These are phyloP conservation scores for Claviceps humidiphila DNA, from an alignment of 2,329 filamentous ascomycete species.

Conservation along the genomic window DNA sequence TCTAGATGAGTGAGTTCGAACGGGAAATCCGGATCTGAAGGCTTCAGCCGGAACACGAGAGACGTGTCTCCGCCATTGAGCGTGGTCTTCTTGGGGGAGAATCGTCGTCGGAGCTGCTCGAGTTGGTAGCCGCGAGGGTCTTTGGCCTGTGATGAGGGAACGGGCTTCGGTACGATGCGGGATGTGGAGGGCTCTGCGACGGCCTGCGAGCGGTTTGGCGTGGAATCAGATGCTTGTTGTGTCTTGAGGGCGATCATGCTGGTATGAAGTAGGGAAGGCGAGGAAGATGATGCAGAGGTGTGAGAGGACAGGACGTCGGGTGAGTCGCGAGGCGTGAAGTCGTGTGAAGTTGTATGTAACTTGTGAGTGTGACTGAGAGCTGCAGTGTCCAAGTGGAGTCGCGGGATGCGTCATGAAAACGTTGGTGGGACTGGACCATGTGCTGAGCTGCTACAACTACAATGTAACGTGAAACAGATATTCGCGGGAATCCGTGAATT, in stretches of 20 bases:
- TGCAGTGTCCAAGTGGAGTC: no score
- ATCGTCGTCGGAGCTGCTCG: slow-evolving; percentile 57
- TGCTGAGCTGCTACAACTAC: no score
- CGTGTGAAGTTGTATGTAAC: no score
- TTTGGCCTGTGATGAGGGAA: slow-evolving; percentile 48
- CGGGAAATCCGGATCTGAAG: slow-evolving; percentile 74
- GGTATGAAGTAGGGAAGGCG: background rate
- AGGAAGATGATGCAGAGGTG: background rate
- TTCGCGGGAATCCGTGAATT: no score
- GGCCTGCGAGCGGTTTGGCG: slow-evolving; percentile 29
- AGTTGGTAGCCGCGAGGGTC: slow-evolving; percentile 65
- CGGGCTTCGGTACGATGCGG: slow-evolving; percentile 49
- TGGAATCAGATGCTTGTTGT: slow-evolving; percentile 14
- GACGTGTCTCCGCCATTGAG: slow-evolving; percentile 36
- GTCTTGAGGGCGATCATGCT: slow-evolving; percentile 27
- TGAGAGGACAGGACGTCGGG: no score
- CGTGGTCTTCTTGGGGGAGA: slow-evolving; percentile 33
- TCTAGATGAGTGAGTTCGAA: slow-evolving; percentile 59
- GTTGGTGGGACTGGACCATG: no score
- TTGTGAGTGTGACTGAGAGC: no score
- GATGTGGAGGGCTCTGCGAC: slow-evolving; percentile 29
- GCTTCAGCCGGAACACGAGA: slow-evolving; percentile 51
- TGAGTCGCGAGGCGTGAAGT: no score
- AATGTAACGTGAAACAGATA: no score
- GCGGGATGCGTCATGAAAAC: no score